phyloP scores from a whole-genome alignment of 805 yeast species.

The Candida odintsovae region DNA sequence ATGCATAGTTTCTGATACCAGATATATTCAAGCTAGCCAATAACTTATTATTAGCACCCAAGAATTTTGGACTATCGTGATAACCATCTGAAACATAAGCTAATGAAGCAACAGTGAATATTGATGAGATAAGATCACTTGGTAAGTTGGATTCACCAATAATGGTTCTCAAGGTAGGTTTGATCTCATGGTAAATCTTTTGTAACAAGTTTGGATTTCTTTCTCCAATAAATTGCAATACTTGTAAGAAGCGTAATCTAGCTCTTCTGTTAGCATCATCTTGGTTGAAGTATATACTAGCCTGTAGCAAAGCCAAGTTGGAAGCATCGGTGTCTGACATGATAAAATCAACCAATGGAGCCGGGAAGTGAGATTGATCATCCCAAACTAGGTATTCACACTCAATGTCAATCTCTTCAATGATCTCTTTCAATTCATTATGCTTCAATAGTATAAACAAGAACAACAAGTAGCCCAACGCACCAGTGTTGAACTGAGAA shows the following conservation, averaged over 20 bases:
- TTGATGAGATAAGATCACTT: slow-evolving; percentile 24
- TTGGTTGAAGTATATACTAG: slow-evolving; percentile 27
- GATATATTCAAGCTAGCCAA: slow-evolving; percentile 6
- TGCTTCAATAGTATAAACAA: slow-evolving; percentile 31
- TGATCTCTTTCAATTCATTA: slow-evolving; percentile 29
- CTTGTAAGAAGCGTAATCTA: slow-evolving; percentile 27
- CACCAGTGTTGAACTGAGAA: slow-evolving; percentile 3
- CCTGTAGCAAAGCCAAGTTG: slow-evolving; percentile 29
- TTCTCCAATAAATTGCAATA: slow-evolving; percentile 27
- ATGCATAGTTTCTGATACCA: slow-evolving; percentile 10
- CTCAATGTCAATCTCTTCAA: slow-evolving; percentile 31
- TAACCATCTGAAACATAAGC: slow-evolving; percentile 24
- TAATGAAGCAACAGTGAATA: slow-evolving; percentile 27
- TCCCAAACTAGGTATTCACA: slow-evolving; percentile 27
- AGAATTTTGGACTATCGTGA: slow-evolving; percentile 4
- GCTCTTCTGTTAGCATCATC: slow-evolving; percentile 31
- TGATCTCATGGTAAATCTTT: slow-evolving; percentile 26
- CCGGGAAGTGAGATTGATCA: slow-evolving; percentile 34
- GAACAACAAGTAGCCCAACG: slow-evolving; percentile 26
- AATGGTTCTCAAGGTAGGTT: slow-evolving; percentile 25
- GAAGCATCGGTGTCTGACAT: slow-evolving; percentile 25
- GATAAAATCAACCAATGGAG: slow-evolving; percentile 27
- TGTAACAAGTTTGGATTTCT: slow-evolving; percentile 28
- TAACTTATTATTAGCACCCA: slow-evolving; percentile 3
- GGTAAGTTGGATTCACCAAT: slow-evolving; percentile 8